Conservation (phyloP, 352 stramenopile genomes). For the Pythium oligandrum region DNA sequence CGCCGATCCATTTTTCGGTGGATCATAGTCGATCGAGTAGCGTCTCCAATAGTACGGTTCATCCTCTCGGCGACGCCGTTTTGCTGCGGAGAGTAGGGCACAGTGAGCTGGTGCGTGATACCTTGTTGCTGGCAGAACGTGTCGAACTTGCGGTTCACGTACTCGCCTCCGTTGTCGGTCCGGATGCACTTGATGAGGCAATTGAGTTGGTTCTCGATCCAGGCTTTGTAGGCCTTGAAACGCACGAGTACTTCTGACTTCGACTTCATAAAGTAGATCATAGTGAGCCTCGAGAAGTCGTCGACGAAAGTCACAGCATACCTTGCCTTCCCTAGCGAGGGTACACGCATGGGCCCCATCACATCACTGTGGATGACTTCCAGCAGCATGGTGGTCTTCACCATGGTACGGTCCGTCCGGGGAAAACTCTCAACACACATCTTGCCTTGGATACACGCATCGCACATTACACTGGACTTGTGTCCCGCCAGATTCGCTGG, state of each 20-base stretch:
- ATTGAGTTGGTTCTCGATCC: constrained; percentile 5
- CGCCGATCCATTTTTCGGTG: too few relatives aligned
- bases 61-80: constrained; percentile 5
- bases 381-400: constrained; percentile 5
- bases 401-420: background rate
- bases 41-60: constrained; percentile 4
- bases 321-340: background rate
- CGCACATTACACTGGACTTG: constrained; percentile 1
- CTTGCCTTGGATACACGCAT: constrained; percentile 11
- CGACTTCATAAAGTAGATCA: constrained; percentile 6
- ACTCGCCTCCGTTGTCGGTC: constrained; percentile 3
- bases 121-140: background rate
- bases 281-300: constrained; percentile 7
- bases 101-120: constrained; percentile 3
- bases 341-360: constrained; percentile 6
- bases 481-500: background rate
- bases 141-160: constrained; percentile 5
- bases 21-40: too few relatives aligned
- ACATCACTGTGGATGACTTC: constrained; percentile 17
- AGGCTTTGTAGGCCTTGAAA: constrained; percentile 13
- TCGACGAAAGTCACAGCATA: constrained; percentile 14
- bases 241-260: constrained; percentile 7
- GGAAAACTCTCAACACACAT: background rate
- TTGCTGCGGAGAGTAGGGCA: constrained; percentile 4
- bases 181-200: constrained; percentile 1